A percentile compares a stretch with the other conserved stretches of the same genome.
phyloP scores from a whole-genome alignment of 257 asterid genomes.

The Capsicum pubescens region DNA sequence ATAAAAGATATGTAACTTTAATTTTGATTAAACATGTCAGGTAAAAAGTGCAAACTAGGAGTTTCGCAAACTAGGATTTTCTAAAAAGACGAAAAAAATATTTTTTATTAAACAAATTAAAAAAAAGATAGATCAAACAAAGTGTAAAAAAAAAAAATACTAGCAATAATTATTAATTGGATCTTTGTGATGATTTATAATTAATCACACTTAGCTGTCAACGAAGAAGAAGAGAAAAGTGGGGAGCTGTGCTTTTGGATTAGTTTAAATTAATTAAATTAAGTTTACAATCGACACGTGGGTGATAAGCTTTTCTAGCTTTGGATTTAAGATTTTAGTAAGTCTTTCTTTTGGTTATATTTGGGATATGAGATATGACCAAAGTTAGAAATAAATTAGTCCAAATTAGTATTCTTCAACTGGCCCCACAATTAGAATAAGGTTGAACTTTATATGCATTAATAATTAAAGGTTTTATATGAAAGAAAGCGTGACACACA shows the following conservation, averaged over 20 bases:
- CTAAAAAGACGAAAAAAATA: too few relatives aligned
- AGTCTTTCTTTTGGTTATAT: conserved; percentile 16
- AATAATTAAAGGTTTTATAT: neutral
- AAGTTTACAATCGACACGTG: conserved; percentile 37
- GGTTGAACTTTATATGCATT: neutral
- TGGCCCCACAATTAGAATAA: neutral
- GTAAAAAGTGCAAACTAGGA: too few relatives aligned
- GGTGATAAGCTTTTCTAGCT: conserved; percentile 24
- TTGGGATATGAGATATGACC: conserved; percentile 17
- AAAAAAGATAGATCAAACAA: too few relatives aligned
- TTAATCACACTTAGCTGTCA: conserved; percentile 36
- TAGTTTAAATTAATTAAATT: neutral
- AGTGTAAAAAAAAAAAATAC: too few relatives aligned
- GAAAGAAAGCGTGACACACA: too few relatives aligned
- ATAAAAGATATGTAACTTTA: too few relatives aligned
- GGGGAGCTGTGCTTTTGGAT: conserved; percentile 8
- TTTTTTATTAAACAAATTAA: too few relatives aligned
- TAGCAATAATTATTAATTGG: neutral
- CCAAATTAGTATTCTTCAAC: neutral
- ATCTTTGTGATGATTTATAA: neutral
- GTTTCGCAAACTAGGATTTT: too few relatives aligned
- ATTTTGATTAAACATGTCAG: too few relatives aligned
- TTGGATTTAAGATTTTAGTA: neutral
- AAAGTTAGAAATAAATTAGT: neutral
- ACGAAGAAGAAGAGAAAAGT: neutral